Evolutionary conservation across 495 filamentous ascomycete species (phyloP).

Genomic region (Haplographium delicatum): DNA sequence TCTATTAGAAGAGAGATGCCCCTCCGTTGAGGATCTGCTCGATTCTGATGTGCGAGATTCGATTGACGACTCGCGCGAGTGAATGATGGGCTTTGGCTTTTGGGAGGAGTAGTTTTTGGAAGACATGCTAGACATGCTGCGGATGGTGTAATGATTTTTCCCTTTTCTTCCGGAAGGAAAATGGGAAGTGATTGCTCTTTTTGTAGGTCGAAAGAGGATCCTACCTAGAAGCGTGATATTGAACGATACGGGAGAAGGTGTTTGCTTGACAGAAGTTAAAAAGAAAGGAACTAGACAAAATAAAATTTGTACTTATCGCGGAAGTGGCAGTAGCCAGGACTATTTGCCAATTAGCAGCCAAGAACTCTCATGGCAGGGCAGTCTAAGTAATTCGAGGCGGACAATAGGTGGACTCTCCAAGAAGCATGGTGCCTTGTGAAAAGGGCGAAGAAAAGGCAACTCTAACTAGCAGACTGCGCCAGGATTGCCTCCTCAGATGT

Average conservation of each 20-base stretch:
- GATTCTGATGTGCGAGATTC: background rate
- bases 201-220: background rate
- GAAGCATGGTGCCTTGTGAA: background rate
- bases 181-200: background rate
- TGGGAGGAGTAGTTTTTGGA: background rate
- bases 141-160: background rate
- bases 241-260: background rate
- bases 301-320: background rate
- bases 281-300: background rate
- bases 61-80: background rate
- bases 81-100: background rate
- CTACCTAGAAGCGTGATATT: background rate
- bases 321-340: too few relatives aligned
- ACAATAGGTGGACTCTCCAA: background rate
- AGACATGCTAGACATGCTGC: background rate
- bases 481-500: background rate
- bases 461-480: background rate
- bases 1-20: conserved; percentile 1
- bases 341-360: background rate
- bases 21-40: background rate
- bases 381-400: too few relatives aligned
- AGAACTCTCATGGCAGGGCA: background rate
- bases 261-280: background rate
- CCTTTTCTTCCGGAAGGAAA: background rate
- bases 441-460: background rate